phyloP scores from a whole-genome alignment of 1,284 basidiomycete genomes.

The Cutaneotrichosporon mucoides region DNA sequence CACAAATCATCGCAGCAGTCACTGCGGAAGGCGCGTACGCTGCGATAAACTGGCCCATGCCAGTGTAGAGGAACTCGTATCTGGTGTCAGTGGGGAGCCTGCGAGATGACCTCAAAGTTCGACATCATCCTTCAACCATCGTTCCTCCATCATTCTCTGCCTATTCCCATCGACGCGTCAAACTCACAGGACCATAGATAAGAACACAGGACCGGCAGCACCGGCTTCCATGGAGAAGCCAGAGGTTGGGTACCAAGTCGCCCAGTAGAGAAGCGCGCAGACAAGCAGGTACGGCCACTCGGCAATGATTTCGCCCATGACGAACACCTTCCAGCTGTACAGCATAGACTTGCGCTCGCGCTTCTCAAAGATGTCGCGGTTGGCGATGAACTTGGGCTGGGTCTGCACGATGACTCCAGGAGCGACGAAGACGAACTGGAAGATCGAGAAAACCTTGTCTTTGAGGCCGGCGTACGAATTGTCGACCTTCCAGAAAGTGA shows the following conservation, averaged over 20 bases:
- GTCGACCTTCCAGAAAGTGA: slow-evolving; percentile 43
- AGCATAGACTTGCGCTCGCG: slow-evolving; percentile 47
- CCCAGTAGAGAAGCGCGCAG: slow-evolving; percentile 28
- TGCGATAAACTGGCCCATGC: slow-evolving; percentile 34
- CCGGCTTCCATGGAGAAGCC: slow-evolving; percentile 9
- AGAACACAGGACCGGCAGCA: slow-evolving; percentile 32
- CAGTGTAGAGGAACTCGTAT: slow-evolving; percentile 48
- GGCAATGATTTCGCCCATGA: slow-evolving; percentile 38
- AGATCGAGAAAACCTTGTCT: slow-evolving; percentile 26
- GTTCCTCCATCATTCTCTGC: too few relatives aligned
- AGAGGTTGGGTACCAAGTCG: slow-evolving; percentile 14
- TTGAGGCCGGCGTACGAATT: slow-evolving; percentile 22
- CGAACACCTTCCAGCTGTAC: slow-evolving; percentile 41
- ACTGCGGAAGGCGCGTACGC: slow-evolving; percentile 40
- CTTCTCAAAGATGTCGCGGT: slow-evolving; percentile 46
- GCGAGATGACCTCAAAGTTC: too few relatives aligned
- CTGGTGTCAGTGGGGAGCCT: too few relatives aligned
- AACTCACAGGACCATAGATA: slow-evolving; percentile 35
- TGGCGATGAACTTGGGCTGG: slow-evolving; percentile 48
- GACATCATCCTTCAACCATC: too few relatives aligned
- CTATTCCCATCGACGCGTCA: too few relatives aligned
- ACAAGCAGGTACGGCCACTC: slow-evolving; percentile 44
- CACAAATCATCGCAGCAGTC: slow-evolving; percentile 33
- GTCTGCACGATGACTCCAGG: slow-evolving; percentile 46
- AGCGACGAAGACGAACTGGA: slow-evolving; percentile 46